Conservation (phyloP, 2,329 filamentous ascomycete species). For the Clarireedia homoeocarpa region DNA sequence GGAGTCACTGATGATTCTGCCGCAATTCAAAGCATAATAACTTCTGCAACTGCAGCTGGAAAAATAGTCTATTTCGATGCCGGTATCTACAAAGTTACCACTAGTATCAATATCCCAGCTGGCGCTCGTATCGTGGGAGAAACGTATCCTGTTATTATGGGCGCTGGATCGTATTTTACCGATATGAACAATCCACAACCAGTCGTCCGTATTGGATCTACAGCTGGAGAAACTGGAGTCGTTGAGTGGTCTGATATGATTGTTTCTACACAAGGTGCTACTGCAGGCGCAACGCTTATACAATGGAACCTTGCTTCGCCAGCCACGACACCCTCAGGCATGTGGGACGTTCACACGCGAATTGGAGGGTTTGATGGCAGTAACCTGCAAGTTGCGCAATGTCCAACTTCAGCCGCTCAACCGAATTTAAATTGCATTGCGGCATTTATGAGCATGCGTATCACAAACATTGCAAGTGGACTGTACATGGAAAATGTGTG, state of each 20-base stretch:
- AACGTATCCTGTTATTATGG: constrained; percentile 34
- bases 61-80: constrained; percentile 49
- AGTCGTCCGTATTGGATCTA: constrained; percentile 46
- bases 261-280: constrained; percentile 32
- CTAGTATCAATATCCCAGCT: constrained; percentile 39
- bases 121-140: constrained; percentile 35
- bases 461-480: constrained; percentile 34
- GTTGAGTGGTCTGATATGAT: constrained; percentile 58
- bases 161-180: constrained; percentile 36
- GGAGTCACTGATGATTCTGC: constrained; percentile 51
- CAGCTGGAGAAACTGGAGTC: constrained; percentile 44
- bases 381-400: constrained; percentile 45
- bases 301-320: constrained; percentile 52
- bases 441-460: constrained; percentile 30
- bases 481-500: constrained; percentile 41
- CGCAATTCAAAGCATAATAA: constrained; percentile 48
- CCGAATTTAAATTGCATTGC: constrained; percentile 29
- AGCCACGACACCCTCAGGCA: constrained; percentile 46
- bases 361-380: constrained; percentile 42
- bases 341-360: constrained; percentile 40
- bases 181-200: constrained; percentile 36
- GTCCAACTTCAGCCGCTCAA: constrained; percentile 48
- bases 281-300: constrained; percentile 55
- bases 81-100: constrained; percentile 45
- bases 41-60: constrained; percentile 37